phyloP scores from a whole-genome alignment of 1,284 basidiomycete genomes.

The Leccinum pachyderme region DNA sequence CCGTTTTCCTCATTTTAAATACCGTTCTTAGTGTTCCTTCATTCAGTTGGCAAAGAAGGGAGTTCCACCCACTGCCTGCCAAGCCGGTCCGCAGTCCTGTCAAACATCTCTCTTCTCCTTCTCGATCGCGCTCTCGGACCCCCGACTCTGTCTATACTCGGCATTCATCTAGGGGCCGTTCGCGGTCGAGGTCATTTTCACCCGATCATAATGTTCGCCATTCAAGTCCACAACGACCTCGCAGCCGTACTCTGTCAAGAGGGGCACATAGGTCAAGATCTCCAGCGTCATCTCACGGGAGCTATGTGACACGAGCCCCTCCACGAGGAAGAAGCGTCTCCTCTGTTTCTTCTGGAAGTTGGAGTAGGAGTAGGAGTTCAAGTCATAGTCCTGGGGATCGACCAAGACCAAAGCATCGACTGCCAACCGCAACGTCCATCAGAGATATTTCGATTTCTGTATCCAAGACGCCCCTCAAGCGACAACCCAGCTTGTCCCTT shows the following conservation, averaged over 20 bases:
- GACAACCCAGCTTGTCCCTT: constrained; percentile 19
- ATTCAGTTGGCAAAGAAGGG: constrained; percentile 52
- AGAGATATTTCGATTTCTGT: constrained; percentile 39
- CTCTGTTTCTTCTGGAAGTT: constrained; percentile 45
- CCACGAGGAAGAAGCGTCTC: constrained; percentile 46
- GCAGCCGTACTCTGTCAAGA: constrained; percentile 38
- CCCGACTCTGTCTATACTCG: constrained; percentile 64
- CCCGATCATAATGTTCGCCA: constrained; percentile 54
- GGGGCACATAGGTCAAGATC: constrained; percentile 32
- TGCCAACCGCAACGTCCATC: constrained; percentile 51
- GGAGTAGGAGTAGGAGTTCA: constrained; percentile 50
- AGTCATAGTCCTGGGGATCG: constrained; percentile 51
- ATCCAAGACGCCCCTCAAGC: constrained; percentile 32
- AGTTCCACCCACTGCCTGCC: constrained; percentile 37
- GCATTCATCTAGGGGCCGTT: constrained; percentile 62
- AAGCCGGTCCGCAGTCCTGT: constrained; percentile 33
- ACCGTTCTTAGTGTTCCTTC: constrained; percentile 1
- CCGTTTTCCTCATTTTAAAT: constrained; percentile 1
- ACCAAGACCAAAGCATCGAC: constrained; percentile 58
- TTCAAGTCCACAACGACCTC: constrained; percentile 40
- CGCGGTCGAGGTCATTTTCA: constrained; percentile 57
- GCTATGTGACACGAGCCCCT: constrained; percentile 27
- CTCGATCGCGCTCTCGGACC: constrained; percentile 57
- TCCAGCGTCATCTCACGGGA: constrained; percentile 39
- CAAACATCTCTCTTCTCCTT: constrained; percentile 42